A percentile compares a stretch with the other conserved stretches of the same genome.
phyloP scores from a whole-genome alignment of 2,329 filamentous ascomycete species.

The Neocucurbitaria cava region DNA sequence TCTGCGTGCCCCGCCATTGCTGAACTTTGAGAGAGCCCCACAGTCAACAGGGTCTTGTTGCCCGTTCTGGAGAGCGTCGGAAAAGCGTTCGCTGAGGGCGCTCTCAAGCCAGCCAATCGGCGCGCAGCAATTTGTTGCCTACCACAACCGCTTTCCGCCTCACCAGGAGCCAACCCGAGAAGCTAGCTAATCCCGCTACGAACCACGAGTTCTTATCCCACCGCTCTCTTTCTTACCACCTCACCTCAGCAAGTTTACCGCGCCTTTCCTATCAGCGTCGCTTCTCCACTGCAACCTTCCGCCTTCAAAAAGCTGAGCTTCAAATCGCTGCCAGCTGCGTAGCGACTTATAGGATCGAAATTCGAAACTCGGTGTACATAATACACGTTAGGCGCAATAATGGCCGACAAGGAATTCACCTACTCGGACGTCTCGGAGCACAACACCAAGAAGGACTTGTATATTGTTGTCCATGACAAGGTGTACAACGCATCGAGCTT shows the following conservation, averaged over 20 bases:
- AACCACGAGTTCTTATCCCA: slow-evolving; percentile 20
- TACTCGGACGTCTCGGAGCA: slow-evolving; percentile 52
- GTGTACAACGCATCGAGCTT: slow-evolving; percentile 91
- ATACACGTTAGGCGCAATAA: too few species aligned
- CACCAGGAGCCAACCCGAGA: slow-evolving; percentile 8
- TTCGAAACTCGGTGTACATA: slow-evolving; percentile 6
- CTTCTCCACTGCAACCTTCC: neutral
- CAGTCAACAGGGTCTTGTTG: slow-evolving; percentile 20
- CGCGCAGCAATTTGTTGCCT: slow-evolving; percentile 18
- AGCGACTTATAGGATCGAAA: neutral
- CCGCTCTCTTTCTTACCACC: slow-evolving; percentile 7
- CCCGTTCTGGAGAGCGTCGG: slow-evolving; percentile 13
- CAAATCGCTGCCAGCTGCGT: neutral
- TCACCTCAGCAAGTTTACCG: slow-evolving; percentile 4
- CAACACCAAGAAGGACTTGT: slow-evolving; percentile 83
- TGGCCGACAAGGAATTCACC: slow-evolving; percentile 50
- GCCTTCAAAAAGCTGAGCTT: slow-evolving; percentile 1
- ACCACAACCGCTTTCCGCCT: slow-evolving; percentile 5
- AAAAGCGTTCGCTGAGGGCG: slow-evolving; percentile 11
- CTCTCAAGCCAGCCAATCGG: slow-evolving; percentile 20
- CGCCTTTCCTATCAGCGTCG: neutral
- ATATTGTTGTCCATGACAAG: slow-evolving; percentile 92
- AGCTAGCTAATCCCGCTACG: slow-evolving; percentile 22
- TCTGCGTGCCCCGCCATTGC: slow-evolving; percentile 6
- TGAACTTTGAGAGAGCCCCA: slow-evolving; percentile 2